A percentile compares a stretch with the other conserved stretches of the same genome.
Conservation (phyloP, 768 basidiomycete species). For the Mrakia frigida region DNA sequence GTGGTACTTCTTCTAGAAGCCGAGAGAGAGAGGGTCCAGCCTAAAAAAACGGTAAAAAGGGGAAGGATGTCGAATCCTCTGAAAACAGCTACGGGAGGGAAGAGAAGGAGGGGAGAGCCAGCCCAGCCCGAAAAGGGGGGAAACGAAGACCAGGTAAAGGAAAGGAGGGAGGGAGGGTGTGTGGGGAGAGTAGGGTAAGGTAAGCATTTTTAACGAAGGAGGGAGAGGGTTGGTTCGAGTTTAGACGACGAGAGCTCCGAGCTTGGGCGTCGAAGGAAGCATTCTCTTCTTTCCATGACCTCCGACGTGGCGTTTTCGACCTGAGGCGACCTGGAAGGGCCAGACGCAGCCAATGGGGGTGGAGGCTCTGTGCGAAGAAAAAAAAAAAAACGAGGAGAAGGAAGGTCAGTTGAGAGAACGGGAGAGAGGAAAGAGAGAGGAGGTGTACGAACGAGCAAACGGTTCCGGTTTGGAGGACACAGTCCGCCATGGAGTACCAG, state of each 20-base stretch:
- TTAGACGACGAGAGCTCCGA: no score
- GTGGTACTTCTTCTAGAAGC: neutral
- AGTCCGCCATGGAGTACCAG: slow-evolving; percentile 28
- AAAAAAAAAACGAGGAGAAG: neutral
- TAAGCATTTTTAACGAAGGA: neutral
- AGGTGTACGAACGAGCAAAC: slow-evolving; percentile 25
- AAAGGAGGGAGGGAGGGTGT: neutral
- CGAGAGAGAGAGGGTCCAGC: neutral
- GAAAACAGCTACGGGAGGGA: no score
- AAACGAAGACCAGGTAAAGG: neutral
- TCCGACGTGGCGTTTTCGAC: slow-evolving; percentile 5
- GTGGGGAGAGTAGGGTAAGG: neutral
- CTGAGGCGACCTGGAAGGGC: slow-evolving; percentile 24
- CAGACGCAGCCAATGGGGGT: slow-evolving; percentile 31
- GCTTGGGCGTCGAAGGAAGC: neutral
- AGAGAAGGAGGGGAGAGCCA: neutral
- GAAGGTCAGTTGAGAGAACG: neutral
- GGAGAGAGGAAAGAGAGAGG: neutral
- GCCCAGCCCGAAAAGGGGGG: neutral
- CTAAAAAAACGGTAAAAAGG: neutral
- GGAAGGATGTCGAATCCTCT: neutral
- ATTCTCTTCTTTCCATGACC: slow-evolving; percentile 18
- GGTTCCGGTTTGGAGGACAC: slow-evolving; percentile 20
- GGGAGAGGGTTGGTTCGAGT: neutral
- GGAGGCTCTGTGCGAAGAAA: neutral